A percentile compares a stretch with the other conserved stretches of the same genome.
Evolutionary conservation across 1,284 basidiomycete species (phyloP).

Genomic region (Fereydounia khargensis): DNA sequence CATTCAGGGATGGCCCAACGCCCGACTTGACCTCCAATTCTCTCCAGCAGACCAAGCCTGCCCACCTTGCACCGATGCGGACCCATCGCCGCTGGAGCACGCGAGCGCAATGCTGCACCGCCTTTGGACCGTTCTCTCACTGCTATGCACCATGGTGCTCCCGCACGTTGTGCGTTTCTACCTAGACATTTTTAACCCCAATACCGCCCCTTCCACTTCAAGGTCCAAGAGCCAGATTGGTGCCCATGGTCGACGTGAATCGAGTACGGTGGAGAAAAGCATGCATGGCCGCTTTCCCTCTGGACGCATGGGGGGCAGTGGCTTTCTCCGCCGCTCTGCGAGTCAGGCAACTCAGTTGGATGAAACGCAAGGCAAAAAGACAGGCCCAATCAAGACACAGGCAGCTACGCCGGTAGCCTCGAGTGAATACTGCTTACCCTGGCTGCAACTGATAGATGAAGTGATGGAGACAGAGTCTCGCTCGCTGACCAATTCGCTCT

Average conservation of each 20-base stretch:
- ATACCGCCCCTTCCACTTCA: background rate
- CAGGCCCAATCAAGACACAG: too few species aligned
- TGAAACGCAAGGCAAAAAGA: too few species aligned
- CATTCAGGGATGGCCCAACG: slow-evolving; percentile 7
- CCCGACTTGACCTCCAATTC: background rate
- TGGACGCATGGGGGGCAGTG: too few species aligned
- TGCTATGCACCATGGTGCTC: slow-evolving; percentile 4
- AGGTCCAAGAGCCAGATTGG: background rate
- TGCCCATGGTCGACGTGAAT: too few species aligned
- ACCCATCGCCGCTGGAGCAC: background rate
- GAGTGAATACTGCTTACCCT: slow-evolving; percentile 16
- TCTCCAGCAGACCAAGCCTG: background rate
- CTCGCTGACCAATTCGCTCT: slow-evolving; percentile 5
- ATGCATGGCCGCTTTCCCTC: slow-evolving; percentile 36
- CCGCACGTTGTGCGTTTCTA: slow-evolving; percentile 20
- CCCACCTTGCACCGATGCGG: too few species aligned
- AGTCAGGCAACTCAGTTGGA: too few species aligned
- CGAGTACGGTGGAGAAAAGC: slow-evolving; percentile 8
- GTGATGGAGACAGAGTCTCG: slow-evolving; percentile 5
- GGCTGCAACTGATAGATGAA: slow-evolving; percentile 17
- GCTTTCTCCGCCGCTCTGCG: too few species aligned
- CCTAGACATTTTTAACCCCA: slow-evolving; percentile 20
- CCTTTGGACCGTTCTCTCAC: slow-evolving; percentile 10
- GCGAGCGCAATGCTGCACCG: slow-evolving; percentile 3
- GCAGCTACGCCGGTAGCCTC: too few species aligned